Base-by-base conservation (phyloP, 306 rosid genomes). In the Hippophae rhamnoides region DNA sequence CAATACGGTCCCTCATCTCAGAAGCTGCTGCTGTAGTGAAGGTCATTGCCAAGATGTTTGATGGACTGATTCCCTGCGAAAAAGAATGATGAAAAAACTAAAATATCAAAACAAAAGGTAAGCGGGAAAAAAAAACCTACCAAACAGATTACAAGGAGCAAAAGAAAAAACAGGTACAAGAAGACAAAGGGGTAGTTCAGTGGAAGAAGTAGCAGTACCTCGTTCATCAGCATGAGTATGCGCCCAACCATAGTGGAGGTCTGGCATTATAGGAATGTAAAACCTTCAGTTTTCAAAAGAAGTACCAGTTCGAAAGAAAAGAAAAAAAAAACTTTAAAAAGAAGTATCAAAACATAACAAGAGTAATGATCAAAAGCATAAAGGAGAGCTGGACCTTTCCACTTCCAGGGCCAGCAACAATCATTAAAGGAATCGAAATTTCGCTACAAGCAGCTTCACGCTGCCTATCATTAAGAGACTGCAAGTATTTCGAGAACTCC, bases 221-320 rank as follows among this genome's bases (percentile, higher is more conserved):
- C 93, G 65, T 80, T 81, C 61, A 92, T 95, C 61, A 92, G 79
- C 95, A 81, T 70, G 67, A 92, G 75, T 61, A 92, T 82, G 40
- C 98, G 87, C 53, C 98, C 98, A 56, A 92, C 98, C 94, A 92
- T 92, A 7, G 96, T 92, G 8, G 98, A 87, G 69, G 98, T 92
- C 98, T 88, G 88, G 61, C 27, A 74, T 14, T 58, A 49, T 61
- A n/a, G 61, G 41, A 67, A 44, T n/a, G 61, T 41, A 67, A 44
- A 65, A 53, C 26, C 44, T 58, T 85, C 70, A 77, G 69, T 18
- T 7, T 12, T 49, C 14, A 5, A 13, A 18, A 11, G 14, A 9
- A 49, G 7, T 49, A 49, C 14, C 14, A 49, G 2, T 12, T 12
- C 14, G 8, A 49, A 13, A 9, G 18, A 48, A 12, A 13, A 11